These are phyloP conservation scores for Cyamopsis tetragonoloba DNA, from an alignment of 306 rosid genomes.

Conservation along the genomic window DNA sequence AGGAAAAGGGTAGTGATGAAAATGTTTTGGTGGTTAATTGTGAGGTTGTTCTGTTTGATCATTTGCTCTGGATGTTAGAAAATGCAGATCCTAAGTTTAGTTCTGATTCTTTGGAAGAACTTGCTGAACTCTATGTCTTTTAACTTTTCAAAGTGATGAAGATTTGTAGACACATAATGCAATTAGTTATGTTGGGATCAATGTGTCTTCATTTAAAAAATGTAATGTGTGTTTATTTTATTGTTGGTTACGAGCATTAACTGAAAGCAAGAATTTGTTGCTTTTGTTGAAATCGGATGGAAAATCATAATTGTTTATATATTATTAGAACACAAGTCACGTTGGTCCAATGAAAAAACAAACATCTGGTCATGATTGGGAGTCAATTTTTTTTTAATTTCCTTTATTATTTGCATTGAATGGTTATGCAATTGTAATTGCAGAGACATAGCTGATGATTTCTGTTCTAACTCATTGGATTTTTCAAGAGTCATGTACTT, in stretches of 20 bases:
- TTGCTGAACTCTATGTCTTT: constrained; percentile 76
- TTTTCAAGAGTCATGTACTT: not conserved
- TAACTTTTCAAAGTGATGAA: constrained; percentile 24
- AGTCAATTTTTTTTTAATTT: not conserved
- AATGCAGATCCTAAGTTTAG: constrained; percentile 67
- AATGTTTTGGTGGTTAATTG: constrained; percentile 54
- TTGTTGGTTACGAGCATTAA: no score
- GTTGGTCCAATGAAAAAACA: no score
- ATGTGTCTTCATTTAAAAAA: constrained; percentile 12
- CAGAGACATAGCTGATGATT: constrained; percentile 4
- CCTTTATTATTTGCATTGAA: not conserved
- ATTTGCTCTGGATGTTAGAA: constrained; percentile 85
- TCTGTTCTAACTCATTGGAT: not conserved
- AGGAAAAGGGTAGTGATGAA: constrained; percentile 23
- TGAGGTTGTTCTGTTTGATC: constrained; percentile 90
- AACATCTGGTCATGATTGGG: no score
- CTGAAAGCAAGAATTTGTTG: no score
- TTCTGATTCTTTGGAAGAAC: constrained; percentile 77
- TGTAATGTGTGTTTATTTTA: no score
- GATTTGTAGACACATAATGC: not conserved
- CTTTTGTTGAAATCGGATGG: no score
- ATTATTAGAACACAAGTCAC: no score
- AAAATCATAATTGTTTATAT: no score
- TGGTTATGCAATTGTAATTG: constrained; percentile 2
- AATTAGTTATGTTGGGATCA: constrained; percentile 6